Base-by-base conservation (phyloP, 768 basidiomycete species). In the Lactifluus piperatus region DNA sequence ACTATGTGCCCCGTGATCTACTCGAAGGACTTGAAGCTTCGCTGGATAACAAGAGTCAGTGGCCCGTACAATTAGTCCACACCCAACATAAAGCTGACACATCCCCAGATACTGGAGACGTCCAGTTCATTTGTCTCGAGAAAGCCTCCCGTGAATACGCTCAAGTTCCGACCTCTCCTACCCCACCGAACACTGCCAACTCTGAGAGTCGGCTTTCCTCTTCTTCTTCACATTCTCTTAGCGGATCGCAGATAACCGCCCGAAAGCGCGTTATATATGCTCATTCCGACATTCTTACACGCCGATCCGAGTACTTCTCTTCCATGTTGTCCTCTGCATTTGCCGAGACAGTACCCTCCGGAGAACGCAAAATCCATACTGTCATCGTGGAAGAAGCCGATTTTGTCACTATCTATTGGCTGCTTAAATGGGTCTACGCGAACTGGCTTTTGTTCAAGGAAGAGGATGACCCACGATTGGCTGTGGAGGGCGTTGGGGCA, bases 381-480 rank as follows among this genome's bases (percentile, higher is more conserved):
- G 71, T 90, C 50, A 74, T 86, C n/a, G 83, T 90, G 7, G 84
- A 89, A 63, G 88, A 90, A 68, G 85, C 85, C 7, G 85, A 86
- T 58, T 91, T 85, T 62, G 79, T 82, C 57, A 89, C 87, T 0
- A 78, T 89, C 4, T 89, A 87, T 67, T 90, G 88, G 88, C 68
- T 89, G 27, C 71, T 90, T 36, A 87, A 87, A 68, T 88, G 78
- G 70, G 81, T 86, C 56, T 91, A 90, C 63, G 82, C 82, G 7
- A 85, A 88, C 67, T 87, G 84, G 82, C 72, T 88, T 1, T 72
- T 81, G 20, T 90, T 91, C 73, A 79, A 80, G 58, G 79, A 83
- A 54, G 69, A 81, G 18, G 87, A 90, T 57, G 85, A 90, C 65
- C 84, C 86, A 20, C 74, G 84, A 22, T 71, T 72, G 22, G 82